A percentile compares a stretch with the other conserved stretches of the same genome.
phyloP scores from a whole-genome alignment of 163 green algal species.

The Volvox carteri region DNA sequence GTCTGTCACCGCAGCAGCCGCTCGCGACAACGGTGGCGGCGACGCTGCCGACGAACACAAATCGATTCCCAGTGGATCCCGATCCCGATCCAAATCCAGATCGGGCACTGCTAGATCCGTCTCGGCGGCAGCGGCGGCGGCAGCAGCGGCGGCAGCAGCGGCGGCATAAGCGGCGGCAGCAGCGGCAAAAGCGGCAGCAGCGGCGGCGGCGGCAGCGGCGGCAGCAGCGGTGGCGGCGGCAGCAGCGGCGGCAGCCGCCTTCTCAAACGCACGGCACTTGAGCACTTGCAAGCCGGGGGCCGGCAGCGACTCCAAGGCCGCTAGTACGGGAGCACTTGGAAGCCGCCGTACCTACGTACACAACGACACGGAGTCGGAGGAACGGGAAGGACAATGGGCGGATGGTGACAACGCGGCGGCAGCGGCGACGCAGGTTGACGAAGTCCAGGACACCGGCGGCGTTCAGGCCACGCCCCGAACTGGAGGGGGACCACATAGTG shows the following conservation, averaged over 20 bases:
- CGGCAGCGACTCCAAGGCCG: background rate
- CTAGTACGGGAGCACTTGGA: constrained; percentile 17
- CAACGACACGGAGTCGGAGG: background rate
- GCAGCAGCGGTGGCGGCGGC: background rate
- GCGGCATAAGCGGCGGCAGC: background rate
- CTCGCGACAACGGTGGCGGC: too few relatives aligned
- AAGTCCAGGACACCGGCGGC: too few relatives aligned
- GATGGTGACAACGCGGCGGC: background rate
- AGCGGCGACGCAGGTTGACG: too few relatives aligned
- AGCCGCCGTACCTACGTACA: background rate
- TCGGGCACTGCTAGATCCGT: background rate
- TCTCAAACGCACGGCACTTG: constrained; percentile 1
- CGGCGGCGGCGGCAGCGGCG: background rate
- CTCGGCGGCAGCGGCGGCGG: background rate
- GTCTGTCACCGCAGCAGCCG: background rate
- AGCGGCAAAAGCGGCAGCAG: background rate
- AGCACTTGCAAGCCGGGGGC: background rate
- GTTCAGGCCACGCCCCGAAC: too few relatives aligned
- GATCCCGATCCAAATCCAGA: background rate
- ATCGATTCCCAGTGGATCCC: background rate
- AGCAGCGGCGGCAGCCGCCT: background rate
- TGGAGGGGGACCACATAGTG: too few relatives aligned
- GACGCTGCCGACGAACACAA: background rate
- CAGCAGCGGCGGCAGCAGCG: background rate
- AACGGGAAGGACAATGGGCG: background rate